A percentile compares a stretch with the other conserved stretches of the same genome.
Evolutionary conservation across 371 early-diverging fungal genomes (phyloP).

Genomic region (Mortierella sp.): DNA sequence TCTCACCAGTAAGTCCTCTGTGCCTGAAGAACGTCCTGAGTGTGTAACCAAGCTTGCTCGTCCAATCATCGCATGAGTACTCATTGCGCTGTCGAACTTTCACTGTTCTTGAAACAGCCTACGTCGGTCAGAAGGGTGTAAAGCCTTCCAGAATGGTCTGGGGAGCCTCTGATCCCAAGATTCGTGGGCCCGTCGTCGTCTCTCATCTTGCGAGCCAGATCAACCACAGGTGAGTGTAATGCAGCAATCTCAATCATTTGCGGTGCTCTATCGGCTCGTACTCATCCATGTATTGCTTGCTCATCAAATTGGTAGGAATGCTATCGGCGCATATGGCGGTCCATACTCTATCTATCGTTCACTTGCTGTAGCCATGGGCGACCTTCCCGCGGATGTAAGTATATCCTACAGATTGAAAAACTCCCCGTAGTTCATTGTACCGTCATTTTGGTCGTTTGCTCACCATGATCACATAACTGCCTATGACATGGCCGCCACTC

Average conservation of each 20-base stretch:
- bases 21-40: too few species aligned
- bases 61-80: too few species aligned
- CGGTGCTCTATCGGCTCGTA: not conserved
- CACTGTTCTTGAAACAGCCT: conserved; percentile 66
- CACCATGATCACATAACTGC: too few species aligned
- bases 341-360: conserved; percentile 95
- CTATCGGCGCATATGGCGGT: conserved; percentile 96
- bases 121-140: conserved; percentile 88
- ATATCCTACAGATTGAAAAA: not conserved
- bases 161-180: conserved; percentile 80
- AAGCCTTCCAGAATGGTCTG: conserved; percentile 85
- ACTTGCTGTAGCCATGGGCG: conserved; percentile 92
- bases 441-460: too few species aligned
- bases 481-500: too few species aligned
- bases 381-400: conserved; percentile 71
- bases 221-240: conserved; percentile 68
- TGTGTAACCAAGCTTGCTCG: too few species aligned
- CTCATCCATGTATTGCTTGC: not conserved
- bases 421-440: too few species aligned
- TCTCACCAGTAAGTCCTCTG: conserved; percentile 43
- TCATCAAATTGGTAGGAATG: conserved; percentile 69
- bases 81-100: too few species aligned
- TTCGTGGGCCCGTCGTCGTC: conserved; percentile 90
- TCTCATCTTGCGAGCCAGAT: conserved; percentile 85
- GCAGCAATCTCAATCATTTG: too few species aligned